phyloP scores from a whole-genome alignment of 352 stramenopile genomes.

The Elongisporangium prolatum region DNA sequence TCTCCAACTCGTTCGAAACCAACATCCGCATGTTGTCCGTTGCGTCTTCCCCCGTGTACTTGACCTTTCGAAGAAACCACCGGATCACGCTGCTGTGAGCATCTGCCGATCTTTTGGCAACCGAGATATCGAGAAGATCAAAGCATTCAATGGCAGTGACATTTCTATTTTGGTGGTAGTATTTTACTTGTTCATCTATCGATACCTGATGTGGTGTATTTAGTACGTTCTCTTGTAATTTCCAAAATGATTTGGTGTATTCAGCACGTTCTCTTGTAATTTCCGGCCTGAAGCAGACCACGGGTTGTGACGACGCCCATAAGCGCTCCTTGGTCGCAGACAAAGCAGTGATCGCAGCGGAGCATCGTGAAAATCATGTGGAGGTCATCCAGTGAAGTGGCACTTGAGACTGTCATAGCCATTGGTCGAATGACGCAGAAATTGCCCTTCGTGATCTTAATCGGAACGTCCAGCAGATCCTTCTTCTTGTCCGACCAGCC shows the following conservation, averaged over 20 bases:
- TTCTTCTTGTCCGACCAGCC: slow-evolving; percentile 58
- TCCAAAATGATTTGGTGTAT: slow-evolving; percentile 14
- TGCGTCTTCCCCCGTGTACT: slow-evolving; percentile 76
- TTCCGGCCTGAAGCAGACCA: slow-evolving; percentile 54
- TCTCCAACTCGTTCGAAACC: slow-evolving; percentile 80
- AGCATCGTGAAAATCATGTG: slow-evolving; percentile 92
- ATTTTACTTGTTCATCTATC: slow-evolving; percentile 6
- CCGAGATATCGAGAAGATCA: not conserved
- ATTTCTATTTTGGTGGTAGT: not conserved
- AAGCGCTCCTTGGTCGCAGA: slow-evolving; percentile 81
- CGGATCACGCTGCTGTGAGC: slow-evolving; percentile 58
- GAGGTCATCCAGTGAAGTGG: slow-evolving; percentile 76
- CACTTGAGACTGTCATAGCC: slow-evolving; percentile 77
- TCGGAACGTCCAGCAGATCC: slow-evolving; percentile 37
- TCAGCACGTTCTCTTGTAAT: not conserved
- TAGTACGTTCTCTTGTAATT: slow-evolving; percentile 3
- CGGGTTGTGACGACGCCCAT: slow-evolving; percentile 81
- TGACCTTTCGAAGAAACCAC: slow-evolving; percentile 70
- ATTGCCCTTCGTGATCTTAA: slow-evolving; percentile 70
- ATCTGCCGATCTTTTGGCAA: not conserved
- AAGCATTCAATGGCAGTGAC: not conserved
- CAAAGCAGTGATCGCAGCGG: slow-evolving; percentile 83
- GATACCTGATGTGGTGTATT: slow-evolving; percentile 5
- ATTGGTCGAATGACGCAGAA: slow-evolving; percentile 69
- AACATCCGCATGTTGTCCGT: slow-evolving; percentile 81